Evolutionary conservation across 1,139 yeast species (phyloP).

Genomic region (Zygoascus sp.): DNA sequence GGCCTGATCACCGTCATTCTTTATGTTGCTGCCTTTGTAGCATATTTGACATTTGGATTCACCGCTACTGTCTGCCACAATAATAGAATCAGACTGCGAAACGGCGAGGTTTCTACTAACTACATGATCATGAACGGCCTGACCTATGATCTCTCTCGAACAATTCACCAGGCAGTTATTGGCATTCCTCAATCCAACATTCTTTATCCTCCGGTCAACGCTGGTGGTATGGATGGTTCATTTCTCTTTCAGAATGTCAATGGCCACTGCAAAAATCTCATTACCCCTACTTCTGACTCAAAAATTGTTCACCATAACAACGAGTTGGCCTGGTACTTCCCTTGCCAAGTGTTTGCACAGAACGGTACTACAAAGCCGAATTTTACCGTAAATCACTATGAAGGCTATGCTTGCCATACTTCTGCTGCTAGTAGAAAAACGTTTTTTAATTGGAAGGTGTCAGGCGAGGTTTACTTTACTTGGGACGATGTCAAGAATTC

Average conservation of each 20-base stretch:
- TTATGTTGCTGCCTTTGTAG: conserved; percentile 71
- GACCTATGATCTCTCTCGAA: conserved; percentile 64
- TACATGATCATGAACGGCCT: conserved; percentile 75
- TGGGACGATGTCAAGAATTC: conserved; percentile 80
- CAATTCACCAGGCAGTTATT: conserved; percentile 75
- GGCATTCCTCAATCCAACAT: conserved; percentile 69
- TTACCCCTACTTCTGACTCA: conserved; percentile 66
- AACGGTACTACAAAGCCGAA: conserved; percentile 70
- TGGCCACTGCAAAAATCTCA: conserved; percentile 81
- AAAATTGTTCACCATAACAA: conserved; percentile 59
- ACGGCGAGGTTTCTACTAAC: conserved; percentile 55
- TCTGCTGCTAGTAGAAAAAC: conserved; percentile 60
- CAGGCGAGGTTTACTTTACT: conserved; percentile 78
- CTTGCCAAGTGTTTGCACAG: conserved; percentile 67
- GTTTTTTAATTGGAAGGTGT: conserved; percentile 55
- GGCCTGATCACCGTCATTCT: conserved; percentile 74
- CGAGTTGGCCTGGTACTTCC: conserved; percentile 93
- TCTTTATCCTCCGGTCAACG: conserved; percentile 77
- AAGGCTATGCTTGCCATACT: conserved; percentile 93
- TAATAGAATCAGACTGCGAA: conserved; percentile 49
- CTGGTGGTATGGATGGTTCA: conserved; percentile 87
- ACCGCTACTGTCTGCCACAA: conserved; percentile 75
- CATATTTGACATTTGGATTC: conserved; percentile 87
- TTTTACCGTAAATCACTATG: conserved; percentile 51
- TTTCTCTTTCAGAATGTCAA: conserved; percentile 92